A percentile compares a stretch with the other conserved stretches of the same genome.
phyloP scores from a whole-genome alignment of 2,329 filamentous ascomycete genomes.

The Blastomyces parvus region DNA sequence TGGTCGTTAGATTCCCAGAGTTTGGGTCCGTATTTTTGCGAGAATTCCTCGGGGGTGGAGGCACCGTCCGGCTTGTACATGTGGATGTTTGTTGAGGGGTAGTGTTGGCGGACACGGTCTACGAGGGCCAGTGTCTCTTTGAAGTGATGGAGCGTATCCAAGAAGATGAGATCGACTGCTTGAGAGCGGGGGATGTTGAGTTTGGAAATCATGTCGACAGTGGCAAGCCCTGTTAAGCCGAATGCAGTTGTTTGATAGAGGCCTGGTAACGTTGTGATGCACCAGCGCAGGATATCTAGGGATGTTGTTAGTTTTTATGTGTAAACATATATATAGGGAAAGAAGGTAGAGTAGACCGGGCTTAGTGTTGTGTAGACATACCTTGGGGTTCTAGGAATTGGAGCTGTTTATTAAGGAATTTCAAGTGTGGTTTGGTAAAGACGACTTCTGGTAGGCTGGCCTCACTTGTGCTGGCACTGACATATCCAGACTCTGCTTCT shows the following conservation, averaged over 20 bases:
- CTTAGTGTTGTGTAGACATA: constrained; percentile 26
- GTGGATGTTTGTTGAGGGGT: constrained; percentile 72
- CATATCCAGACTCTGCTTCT: constrained; percentile 71
- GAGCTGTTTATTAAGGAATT: constrained; percentile 82
- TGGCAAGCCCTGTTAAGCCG: constrained; percentile 69
- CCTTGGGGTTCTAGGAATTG: constrained; percentile 74
- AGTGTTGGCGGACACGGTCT: constrained; percentile 63
- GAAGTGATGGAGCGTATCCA: constrained; percentile 79
- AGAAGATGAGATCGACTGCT: constrained; percentile 54
- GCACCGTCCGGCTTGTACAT: constrained; percentile 77
- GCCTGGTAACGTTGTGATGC: constrained; percentile 78
- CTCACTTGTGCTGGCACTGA: constrained; percentile 55
- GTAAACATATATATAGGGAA: not conserved
- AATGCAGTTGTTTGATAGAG: constrained; percentile 83
- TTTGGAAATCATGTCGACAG: constrained; percentile 59
- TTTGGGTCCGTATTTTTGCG: constrained; percentile 66
- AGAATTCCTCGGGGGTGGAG: constrained; percentile 66
- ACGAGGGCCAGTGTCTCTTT: constrained; percentile 64
- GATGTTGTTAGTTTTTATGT: not conserved
- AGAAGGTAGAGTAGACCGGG: not conserved
- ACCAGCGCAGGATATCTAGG: constrained; percentile 82
- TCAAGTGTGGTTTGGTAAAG: constrained; percentile 79
- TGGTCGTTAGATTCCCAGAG: constrained; percentile 81
- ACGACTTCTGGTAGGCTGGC: constrained; percentile 62
- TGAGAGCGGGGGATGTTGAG: constrained; percentile 40